Evolutionary conservation across 768 basidiomycete genomes (phyloP).

Genomic region (Crassisporium funariophilum): DNA sequence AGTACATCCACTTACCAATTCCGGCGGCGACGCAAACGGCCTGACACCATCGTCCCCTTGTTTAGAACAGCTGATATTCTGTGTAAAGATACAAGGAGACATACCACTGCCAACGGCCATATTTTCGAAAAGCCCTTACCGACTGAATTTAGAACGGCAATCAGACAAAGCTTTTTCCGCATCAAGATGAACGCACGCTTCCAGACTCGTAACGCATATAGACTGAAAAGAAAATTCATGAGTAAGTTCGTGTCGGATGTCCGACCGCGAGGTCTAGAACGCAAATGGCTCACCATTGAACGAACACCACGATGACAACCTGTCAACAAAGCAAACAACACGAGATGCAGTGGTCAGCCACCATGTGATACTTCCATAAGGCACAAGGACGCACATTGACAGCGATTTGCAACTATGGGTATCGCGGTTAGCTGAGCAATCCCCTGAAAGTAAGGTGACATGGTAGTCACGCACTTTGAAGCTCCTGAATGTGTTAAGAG

Average conservation of each 20-base stretch:
- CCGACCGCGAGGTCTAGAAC: neutral
- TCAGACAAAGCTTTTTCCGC: slow-evolving; percentile 7
- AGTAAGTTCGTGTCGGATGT: no score
- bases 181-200: slow-evolving; percentile 34
- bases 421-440: neutral
- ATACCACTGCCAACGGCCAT: slow-evolving; percentile 17
- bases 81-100: neutral
- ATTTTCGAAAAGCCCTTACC: slow-evolving; percentile 10
- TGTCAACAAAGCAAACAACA: no score
- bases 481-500: slow-evolving; percentile 26
- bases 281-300: slow-evolving; percentile 38
- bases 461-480: slow-evolving; percentile 8
- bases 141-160: slow-evolving; percentile 15
- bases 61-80: neutral
- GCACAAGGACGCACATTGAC: slow-evolving; percentile 36
- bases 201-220: slow-evolving; percentile 47
- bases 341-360: neutral
- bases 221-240: slow-evolving; percentile 20
- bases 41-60: slow-evolving; percentile 19
- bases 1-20: slow-evolving; percentile 36
- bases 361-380: neutral
- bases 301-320: slow-evolving; percentile 44
- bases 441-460: neutral
- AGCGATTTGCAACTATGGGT: slow-evolving; percentile 34
- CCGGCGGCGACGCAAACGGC: slow-evolving; percentile 34